Conservation (phyloP, 2,329 filamentous ascomycete species). For the Fusarium pseudograminearum region DNA sequence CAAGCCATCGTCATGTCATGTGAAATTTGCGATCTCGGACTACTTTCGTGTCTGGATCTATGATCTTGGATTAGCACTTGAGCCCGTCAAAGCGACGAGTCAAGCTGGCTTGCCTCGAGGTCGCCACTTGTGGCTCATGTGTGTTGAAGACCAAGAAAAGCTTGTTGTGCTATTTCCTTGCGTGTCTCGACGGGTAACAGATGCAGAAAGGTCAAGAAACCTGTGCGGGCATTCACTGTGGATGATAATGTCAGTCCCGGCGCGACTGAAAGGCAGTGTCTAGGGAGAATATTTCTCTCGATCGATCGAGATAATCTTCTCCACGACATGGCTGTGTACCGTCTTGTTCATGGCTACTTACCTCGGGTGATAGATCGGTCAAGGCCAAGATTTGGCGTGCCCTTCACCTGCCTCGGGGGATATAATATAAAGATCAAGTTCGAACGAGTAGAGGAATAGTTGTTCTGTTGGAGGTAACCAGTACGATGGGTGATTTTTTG, state of each 20-base stretch:
- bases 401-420: background rate
- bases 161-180: conserved; percentile 42
- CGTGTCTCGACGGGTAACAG: background rate
- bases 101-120: conserved; percentile 12
- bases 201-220: background rate
- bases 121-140: conserved; percentile 42
- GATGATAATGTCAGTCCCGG: background rate
- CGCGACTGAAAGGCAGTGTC: background rate
- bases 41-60: conserved; percentile 46
- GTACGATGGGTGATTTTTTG: background rate
- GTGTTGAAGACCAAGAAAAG: conserved; percentile 43
- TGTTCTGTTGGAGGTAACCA: background rate
- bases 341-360: background rate
- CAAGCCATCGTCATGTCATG: conserved; percentile 27
- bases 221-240: background rate
- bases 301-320: background rate
- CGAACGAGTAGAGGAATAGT: background rate
- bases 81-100: background rate
- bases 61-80: background rate
- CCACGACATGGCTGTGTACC: background rate
- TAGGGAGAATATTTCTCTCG: background rate
- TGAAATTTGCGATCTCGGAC: conserved; percentile 42
- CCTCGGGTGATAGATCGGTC: background rate
- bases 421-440: background rate
- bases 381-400: background rate